Conservation (phyloP, 371 early-diverging fungal species). For the Mortierella sp. region DNA sequence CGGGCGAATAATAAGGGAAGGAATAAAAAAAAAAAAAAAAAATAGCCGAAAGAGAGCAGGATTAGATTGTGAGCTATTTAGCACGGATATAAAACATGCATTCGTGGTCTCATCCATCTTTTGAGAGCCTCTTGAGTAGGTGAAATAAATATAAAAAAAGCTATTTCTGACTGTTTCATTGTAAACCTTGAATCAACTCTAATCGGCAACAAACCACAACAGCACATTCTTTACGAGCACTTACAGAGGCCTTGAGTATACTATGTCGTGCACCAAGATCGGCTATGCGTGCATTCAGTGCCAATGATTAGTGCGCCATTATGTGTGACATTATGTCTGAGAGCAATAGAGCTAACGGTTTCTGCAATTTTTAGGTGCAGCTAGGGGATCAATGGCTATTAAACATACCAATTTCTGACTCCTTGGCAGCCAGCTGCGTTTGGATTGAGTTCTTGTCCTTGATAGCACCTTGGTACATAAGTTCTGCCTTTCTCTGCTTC, state of each 20-base stretch:
- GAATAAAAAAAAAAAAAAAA: constrained; percentile 8
- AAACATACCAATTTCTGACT: constrained; percentile 46
- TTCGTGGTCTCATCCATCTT: neutral
- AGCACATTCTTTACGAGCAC: constrained; percentile 1
- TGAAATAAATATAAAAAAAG: neutral
- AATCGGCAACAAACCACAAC: neutral
- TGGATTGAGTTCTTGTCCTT: constrained; percentile 47
- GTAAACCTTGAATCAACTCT: constrained; percentile 54
- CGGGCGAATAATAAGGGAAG: neutral
- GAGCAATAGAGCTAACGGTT: no score
- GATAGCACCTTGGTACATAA: constrained; percentile 42
- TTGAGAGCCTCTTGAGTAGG: neutral
- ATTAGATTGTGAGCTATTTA: constrained; percentile 18
- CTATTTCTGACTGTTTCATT: constrained; percentile 10
- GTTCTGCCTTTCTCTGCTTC: constrained; percentile 43
- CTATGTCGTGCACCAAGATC: constrained; percentile 36
- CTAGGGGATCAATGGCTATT: neutral
- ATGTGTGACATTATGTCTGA: constrained; percentile 10
- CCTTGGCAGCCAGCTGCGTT: constrained; percentile 38
- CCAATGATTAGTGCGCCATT: neutral
- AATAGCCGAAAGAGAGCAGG: neutral
- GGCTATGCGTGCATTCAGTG: constrained; percentile 19
- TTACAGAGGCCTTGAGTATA: constrained; percentile 43
- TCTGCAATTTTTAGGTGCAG: constrained; percentile 1
- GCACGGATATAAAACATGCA: neutral